Evolutionary conservation across 371 early-diverging fungal genomes (phyloP), one percentile per base, ranked within the genome.

Genomic region (Lichtheimia ornata): DNA sequence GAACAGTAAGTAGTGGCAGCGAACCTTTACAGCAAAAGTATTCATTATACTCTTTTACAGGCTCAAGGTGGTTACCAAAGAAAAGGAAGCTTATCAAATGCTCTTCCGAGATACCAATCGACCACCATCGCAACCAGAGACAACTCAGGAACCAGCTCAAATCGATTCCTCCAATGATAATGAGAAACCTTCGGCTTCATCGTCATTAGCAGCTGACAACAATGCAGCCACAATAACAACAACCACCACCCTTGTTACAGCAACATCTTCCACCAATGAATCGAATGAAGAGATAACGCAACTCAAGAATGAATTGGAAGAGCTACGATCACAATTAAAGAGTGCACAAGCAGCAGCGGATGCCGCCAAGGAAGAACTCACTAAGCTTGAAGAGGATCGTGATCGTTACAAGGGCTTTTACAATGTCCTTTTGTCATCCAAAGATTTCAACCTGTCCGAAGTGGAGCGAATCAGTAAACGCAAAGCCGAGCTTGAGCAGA

Each of bases 11-110:
- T 35, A 35, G 11, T 9, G 11, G 11, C 22, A 35, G 2, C 11
- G 11, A 35, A 6, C 11, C 6, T 35, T 11, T 6, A 35, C 11
- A 35, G 11, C 35, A 35, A 35, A 35, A 11, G n/a, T 9, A 35
- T 11, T 35, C 35, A 35, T 35, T 11, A 2, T 35, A 6, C 9
- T 4, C 35, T 2, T 35, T 9, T 35, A 35, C 11, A 47, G 47
- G 2, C 47, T 47, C 22, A 22, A 47, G 17, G 22, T 22, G n/a
- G 47, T 47, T 15, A 18, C 47, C 18, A 47, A 47, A 22, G 47
- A 47, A 47, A 47, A 47, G 47, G 18, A 47, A 22, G 18, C 22
- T 5, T 47, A 47, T 47, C 47, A 47, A n/a, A 47, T 47, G 47
- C 47, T 47, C 17, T 47, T 11, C 5, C 18, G 22, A 17, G 22